These are phyloP conservation scores for Cryphonectria japonica DNA, from an alignment of 2,329 filamentous ascomycete genomes.

Conservation along the genomic window DNA sequence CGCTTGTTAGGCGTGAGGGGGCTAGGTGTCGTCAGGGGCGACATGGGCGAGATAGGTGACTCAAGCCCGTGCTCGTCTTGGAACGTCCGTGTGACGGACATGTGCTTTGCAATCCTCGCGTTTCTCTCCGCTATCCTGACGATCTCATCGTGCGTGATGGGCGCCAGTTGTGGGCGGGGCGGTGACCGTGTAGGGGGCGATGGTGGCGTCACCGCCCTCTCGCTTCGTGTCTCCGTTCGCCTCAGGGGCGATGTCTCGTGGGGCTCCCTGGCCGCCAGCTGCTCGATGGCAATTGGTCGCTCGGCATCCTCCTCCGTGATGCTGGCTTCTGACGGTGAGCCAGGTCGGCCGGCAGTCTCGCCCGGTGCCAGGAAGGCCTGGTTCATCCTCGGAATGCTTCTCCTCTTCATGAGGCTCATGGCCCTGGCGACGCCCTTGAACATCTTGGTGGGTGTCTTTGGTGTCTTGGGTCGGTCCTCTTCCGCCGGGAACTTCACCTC, in stretches of 20 bases:
- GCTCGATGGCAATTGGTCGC: conserved; percentile 29
- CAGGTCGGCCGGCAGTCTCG: conserved; percentile 39
- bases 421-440: conserved; percentile 55
- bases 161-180: conserved; percentile 33
- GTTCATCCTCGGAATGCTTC: conserved; percentile 55
- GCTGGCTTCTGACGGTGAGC: conserved; percentile 37
- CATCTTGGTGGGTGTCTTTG: conserved; percentile 51
- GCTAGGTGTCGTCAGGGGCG: conserved; percentile 22
- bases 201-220: conserved; percentile 37
- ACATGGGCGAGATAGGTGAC: conserved; percentile 25
- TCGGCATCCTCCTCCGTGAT: conserved; percentile 29
- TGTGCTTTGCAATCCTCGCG: conserved; percentile 28
- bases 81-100: conserved; percentile 15
- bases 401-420: conserved; percentile 58
- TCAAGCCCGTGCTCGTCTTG: conserved; percentile 19
- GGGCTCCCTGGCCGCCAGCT: conserved; percentile 12
- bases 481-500: conserved; percentile 28
- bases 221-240: conserved; percentile 31
- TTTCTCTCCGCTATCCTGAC: conserved; percentile 49
- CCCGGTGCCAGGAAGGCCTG: conserved; percentile 39
- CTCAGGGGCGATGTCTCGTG: conserved; percentile 12
- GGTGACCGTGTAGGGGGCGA: conserved; percentile 31
- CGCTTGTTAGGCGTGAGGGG: conserved; percentile 24
- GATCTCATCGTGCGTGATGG: conserved; percentile 55
- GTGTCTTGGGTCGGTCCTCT: conserved; percentile 41